Evolutionary conservation across 1,284 basidiomycete genomes (phyloP), one percentile per base, ranked within the genome.

Genomic region (Porogramme epimiltina): DNA sequence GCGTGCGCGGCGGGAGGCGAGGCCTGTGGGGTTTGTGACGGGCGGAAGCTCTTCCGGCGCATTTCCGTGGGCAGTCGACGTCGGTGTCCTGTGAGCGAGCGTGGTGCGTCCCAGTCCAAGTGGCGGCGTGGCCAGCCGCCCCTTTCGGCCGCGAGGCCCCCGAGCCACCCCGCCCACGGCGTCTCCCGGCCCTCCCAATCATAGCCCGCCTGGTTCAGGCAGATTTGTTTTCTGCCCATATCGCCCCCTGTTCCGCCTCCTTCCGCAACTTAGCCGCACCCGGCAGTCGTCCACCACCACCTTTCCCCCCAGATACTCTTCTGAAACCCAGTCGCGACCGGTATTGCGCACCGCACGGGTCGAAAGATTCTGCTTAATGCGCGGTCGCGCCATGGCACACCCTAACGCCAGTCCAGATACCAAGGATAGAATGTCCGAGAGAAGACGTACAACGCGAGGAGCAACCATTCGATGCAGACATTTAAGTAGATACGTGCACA

Each of bases 101-200:
- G 28, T 31, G 28, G n/a, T n/a, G n/a, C n/a, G n/a, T n/a, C n/a
- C n/a, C 28, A 31, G 28, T 31, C 28, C 28, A 13, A 6, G 28
- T 31, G 28, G 6, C 8, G 28, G 13, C 28, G 6, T 13, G 28
- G 28, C 28, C 28, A 31, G 28, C 6, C 8, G 8, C 8, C 28
- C 28, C 13, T 13, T 22, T 47, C 51, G 42, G 45, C 45, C 41
- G 40, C 36, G 39, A 9, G 4, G 44, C 22, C 51, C 51, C 28
- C 28, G 28, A 45, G 45, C 36, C 40, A 20, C 20, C 45, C 33
- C 44, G 44, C n/a, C 28, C 28, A 31, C 38, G 36, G 49, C 54
- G 49, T 36, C 26, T 49, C 23, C 24, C 37, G 6, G 1, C 23
- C 33, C 47, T 47, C 34, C 54, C 50, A 52, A 56, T 52, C 54